Evolutionary conservation across 148 eudicot genomes (phyloP).

Genomic region (Spergularia marina): DNA sequence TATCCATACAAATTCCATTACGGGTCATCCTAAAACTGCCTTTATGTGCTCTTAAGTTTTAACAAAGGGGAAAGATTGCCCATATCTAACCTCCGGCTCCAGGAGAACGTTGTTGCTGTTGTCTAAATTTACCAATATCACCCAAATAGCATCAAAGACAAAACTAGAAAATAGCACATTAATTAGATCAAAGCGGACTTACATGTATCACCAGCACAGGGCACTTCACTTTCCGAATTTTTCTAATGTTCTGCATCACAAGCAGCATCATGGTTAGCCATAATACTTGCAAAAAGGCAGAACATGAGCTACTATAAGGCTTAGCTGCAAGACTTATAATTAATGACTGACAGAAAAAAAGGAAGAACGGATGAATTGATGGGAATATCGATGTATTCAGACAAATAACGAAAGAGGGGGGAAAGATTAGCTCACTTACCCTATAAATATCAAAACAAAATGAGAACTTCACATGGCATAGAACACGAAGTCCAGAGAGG

Average conservation of each 20-base stretch:
- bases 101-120: no score
- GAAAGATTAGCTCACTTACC: slow-evolving; percentile 40
- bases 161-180: not conserved
- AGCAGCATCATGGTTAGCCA: slow-evolving; percentile 18
- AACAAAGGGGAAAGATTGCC: no score
- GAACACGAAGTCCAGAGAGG: slow-evolving; percentile 95
- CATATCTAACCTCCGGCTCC: no score
- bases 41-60: no score
- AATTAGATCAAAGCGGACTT: slow-evolving; percentile 37
- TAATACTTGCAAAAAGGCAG: not conserved
- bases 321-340: not conserved
- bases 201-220: slow-evolving; percentile 97
- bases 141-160: not conserved
- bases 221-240: slow-evolving; percentile 92
- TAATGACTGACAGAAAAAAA: not conserved
- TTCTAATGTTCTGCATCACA: slow-evolving; percentile 78
- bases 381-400: not conserved
- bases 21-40: no score
- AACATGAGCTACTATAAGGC: not conserved
- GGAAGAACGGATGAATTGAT: not conserved
- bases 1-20: no score
- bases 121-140: not conserved
- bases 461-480: slow-evolving; percentile 81
- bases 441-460: slow-evolving; percentile 90
- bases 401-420: not conserved